Conservation (phyloP, 1,139 yeast species). For the Debaryomyces udenii region DNA sequence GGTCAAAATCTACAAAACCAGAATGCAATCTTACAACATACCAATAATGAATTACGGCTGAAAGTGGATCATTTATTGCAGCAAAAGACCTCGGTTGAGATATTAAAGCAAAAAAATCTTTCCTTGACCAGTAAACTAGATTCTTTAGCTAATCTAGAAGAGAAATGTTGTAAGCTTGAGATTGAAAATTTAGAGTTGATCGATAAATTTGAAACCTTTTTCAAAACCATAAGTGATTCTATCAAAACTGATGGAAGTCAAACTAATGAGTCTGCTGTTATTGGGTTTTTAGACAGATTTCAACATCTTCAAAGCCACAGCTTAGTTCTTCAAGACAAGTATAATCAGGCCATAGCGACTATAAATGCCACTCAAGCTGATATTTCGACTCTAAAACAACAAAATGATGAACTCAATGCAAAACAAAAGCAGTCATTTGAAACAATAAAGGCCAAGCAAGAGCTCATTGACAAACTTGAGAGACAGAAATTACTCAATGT, state of each 20-base stretch:
- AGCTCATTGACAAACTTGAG: constrained; percentile 46
- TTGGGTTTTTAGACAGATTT: constrained; percentile 35
- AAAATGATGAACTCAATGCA: constrained; percentile 18
- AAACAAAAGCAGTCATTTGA: constrained; percentile 25
- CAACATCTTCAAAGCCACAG: constrained; percentile 42
- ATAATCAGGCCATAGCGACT: constrained; percentile 30
- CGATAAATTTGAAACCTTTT: constrained; percentile 40
- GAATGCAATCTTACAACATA: constrained; percentile 33
- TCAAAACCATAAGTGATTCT: constrained; percentile 32
- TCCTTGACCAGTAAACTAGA: constrained; percentile 40
- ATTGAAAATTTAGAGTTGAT: constrained; percentile 54
- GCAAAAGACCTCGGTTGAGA: constrained; percentile 41
- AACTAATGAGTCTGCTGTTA: constrained; percentile 25
- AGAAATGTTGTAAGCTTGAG: constrained; percentile 52
- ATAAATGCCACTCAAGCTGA: constrained; percentile 19
- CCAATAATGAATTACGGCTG: constrained; percentile 33
- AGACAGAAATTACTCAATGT: constrained; percentile 55
- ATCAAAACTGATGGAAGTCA: constrained; percentile 24
- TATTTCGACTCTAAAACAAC: constrained; percentile 24
- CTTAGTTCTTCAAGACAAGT: constrained; percentile 42
- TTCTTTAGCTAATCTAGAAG: constrained; percentile 47
- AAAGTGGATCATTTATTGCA: constrained; percentile 39
- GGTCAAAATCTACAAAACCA: constrained; percentile 32
- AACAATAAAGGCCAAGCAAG: constrained; percentile 30
- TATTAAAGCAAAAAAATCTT: constrained; percentile 42